These are phyloP conservation scores for Malus sieversii DNA, from an alignment of 306 rosid genomes.

Conservation along the genomic window DNA sequence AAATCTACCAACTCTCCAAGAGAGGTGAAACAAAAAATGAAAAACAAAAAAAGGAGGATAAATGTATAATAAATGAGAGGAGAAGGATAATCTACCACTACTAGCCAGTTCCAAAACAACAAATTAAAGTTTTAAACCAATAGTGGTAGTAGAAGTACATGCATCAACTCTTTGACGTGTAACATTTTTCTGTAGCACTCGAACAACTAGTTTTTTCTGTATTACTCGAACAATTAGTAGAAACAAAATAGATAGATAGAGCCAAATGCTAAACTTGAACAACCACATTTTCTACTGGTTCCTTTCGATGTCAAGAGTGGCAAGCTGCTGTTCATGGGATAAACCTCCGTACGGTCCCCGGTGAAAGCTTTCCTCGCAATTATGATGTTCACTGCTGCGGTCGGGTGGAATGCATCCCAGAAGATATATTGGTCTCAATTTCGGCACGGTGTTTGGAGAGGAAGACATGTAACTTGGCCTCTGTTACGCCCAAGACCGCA, in stretches of 20 bases:
- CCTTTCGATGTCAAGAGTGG: conserved; percentile 31
- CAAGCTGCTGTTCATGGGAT: conserved; percentile 70
- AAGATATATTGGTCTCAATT: conserved; percentile 61
- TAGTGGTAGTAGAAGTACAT: not conserved
- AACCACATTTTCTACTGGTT: not conserved
- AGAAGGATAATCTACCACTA: not conserved
- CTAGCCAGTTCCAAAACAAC: no score
- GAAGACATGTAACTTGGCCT: conserved; percentile 87
- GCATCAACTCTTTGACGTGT: not conserved
- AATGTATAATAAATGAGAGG: not conserved
- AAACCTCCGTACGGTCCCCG: conserved; percentile 41
- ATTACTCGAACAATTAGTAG: not conserved
- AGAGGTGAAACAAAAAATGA: not conserved
- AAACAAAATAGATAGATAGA: not conserved
- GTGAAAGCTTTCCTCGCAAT: conserved; percentile 60
- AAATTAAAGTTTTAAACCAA: not conserved
- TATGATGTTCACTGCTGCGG: conserved; percentile 65
- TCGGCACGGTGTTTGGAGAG: conserved; percentile 67
- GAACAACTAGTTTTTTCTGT: not conserved
- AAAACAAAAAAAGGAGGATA: not conserved
- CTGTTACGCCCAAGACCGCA: conserved; percentile 88
- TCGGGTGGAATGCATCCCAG: conserved; percentile 98
- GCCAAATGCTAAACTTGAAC: not conserved
- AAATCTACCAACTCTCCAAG: not conserved
- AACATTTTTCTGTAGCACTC: not conserved